These are phyloP conservation scores for Actinomortierella wolfii DNA, from an alignment of 371 early-diverging fungal genomes.

Conservation along the genomic window DNA sequence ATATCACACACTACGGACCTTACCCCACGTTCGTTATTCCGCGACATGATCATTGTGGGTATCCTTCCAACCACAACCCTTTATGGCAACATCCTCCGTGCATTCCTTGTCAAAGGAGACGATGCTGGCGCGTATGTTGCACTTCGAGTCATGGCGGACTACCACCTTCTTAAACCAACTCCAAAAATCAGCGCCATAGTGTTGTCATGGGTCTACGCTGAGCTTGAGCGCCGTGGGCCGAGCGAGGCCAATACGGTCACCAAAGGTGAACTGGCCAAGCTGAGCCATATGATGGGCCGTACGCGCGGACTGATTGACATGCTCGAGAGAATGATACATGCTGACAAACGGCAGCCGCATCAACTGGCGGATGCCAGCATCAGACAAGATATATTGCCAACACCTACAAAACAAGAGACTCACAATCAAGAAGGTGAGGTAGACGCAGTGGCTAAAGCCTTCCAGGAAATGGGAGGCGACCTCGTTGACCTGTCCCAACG, in stretches of 20 bases:
- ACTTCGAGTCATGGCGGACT: conserved; percentile 17
- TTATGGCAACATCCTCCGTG: conserved; percentile 33
- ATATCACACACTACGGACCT: conserved; percentile 13
- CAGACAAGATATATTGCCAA: background rate
- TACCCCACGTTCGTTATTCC: conserved; percentile 24
- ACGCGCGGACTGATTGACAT: conserved; percentile 33
- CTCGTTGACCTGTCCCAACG: conserved; percentile 17
- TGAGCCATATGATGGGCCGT: conserved; percentile 23
- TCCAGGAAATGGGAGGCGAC: conserved; percentile 42
- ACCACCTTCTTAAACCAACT: conserved; percentile 23
- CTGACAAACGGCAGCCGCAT: background rate
- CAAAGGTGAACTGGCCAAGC: conserved; percentile 19
- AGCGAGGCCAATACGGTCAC: conserved; percentile 2
- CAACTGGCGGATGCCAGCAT: background rate
- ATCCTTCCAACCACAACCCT: conserved; percentile 26
- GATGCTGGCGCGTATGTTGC: conserved; percentile 30
- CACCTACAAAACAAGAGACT: background rate
- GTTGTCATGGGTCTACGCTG: conserved; percentile 21
- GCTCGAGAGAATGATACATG: conserved; percentile 19
- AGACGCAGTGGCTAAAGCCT: conserved; percentile 10
- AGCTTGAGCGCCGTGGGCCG: conserved; percentile 15
- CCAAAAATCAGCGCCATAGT: conserved; percentile 44
- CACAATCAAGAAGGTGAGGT: background rate
- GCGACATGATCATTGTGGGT: conserved; percentile 44
- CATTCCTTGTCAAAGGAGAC: conserved; percentile 25